Conservation (phyloP, 2,329 filamentous ascomycete species). For the Stagonosporopsis tanaceti region DNA sequence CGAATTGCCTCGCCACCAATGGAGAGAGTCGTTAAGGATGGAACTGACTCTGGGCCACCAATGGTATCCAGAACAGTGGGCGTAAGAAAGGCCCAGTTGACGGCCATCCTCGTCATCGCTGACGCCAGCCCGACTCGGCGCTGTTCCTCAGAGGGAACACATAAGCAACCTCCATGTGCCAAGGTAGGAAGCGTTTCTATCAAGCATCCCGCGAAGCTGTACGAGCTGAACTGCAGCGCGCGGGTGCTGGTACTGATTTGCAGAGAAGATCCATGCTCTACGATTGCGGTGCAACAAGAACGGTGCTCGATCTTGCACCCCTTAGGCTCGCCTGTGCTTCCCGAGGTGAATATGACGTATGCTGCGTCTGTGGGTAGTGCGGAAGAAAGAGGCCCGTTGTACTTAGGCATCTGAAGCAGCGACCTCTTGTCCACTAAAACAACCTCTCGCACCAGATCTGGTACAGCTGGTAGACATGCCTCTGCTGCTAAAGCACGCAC, state of each 20-base stretch:
- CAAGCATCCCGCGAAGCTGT: slow-evolving; percentile 61
- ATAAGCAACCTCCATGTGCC: slow-evolving; percentile 56
- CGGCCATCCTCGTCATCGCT: slow-evolving; percentile 31
- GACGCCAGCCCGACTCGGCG: slow-evolving; percentile 50
- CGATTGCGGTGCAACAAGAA: background rate
- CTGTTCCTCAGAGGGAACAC: slow-evolving; percentile 55
- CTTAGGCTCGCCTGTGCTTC: slow-evolving; percentile 65
- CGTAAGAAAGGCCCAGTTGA: slow-evolving; percentile 40
- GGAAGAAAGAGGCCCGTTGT: too few species aligned
- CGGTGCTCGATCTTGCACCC: slow-evolving; percentile 69
- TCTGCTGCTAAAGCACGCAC: background rate
- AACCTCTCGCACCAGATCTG: too few species aligned
- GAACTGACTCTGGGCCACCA: background rate
- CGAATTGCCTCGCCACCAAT: slow-evolving; percentile 50
- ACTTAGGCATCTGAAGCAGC: background rate
- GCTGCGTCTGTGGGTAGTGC: slow-evolving; percentile 47
- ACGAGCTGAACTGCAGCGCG: slow-evolving; percentile 46
- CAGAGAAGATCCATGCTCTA: too few species aligned
- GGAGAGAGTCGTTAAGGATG: slow-evolving; percentile 48
- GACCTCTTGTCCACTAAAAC: background rate
- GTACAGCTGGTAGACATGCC: too few species aligned
- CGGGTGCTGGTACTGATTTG: slow-evolving; percentile 13
- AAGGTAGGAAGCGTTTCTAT: slow-evolving; percentile 61
- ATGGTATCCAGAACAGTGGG: slow-evolving; percentile 13
- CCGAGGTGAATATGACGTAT: slow-evolving; percentile 68